These are phyloP conservation scores for Orychophragmus violaceus DNA, from an alignment of 345 rosid species.

Conservation along the genomic window DNA sequence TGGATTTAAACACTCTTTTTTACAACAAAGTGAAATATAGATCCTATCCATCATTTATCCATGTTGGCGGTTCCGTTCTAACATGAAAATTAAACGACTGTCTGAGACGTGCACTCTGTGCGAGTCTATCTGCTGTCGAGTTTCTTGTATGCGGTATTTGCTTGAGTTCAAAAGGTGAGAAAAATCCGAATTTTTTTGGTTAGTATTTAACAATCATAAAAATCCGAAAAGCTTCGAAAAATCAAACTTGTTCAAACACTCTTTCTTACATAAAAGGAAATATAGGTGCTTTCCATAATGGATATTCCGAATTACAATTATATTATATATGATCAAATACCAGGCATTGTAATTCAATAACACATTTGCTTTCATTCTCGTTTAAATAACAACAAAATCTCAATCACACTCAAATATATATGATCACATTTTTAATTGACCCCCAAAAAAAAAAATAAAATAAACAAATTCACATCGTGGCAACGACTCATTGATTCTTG, in stretches of 20 bases:
- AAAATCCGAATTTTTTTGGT: no score
- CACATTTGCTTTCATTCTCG: not conserved
- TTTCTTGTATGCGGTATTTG: no score
- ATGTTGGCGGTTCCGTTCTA: no score
- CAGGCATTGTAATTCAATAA: not conserved
- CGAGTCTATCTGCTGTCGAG: no score
- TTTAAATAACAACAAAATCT: not conserved
- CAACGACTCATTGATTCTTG: not conserved
- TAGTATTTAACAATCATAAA: no score
- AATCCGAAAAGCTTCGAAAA: no score
- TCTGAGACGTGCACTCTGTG: no score
- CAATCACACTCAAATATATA: not conserved
- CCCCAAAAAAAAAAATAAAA: not conserved
- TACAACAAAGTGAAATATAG: not conserved
- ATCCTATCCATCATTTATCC: not conserved
- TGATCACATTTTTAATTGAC: conserved; percentile 5
- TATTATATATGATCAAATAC: not conserved
- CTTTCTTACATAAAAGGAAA: not conserved
- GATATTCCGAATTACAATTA: no score
- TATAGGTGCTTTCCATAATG: not conserved
- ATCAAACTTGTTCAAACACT: not conserved
- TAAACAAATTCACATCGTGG: not conserved
- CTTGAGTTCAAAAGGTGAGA: no score
- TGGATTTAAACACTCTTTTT: not conserved
- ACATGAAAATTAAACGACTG: no score